Conservation (phyloP, 371 early-diverging fungal species). For the Actinomortierella wolfii region DNA sequence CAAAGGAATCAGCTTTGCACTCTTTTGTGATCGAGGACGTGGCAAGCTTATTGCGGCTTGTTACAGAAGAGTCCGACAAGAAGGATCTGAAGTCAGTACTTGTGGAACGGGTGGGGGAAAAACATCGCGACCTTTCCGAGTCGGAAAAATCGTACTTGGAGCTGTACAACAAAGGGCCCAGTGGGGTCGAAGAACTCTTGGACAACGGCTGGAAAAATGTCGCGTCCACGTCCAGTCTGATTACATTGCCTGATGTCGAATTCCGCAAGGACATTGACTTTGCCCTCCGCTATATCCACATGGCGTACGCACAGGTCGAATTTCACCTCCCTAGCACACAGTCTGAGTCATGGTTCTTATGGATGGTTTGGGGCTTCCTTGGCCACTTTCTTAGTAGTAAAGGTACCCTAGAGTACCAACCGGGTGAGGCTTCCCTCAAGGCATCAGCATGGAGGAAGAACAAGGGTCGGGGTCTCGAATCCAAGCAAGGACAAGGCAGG, state of each 20-base stretch:
- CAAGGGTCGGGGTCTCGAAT: not conserved
- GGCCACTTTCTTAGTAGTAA: conserved; percentile 3
- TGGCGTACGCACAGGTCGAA: conserved; percentile 6
- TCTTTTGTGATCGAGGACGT: too few species aligned
- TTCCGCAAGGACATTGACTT: conserved; percentile 4
- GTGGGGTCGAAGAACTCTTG: conserved; percentile 3
- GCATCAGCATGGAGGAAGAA: conserved; percentile 11
- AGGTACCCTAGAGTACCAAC: conserved; percentile 3
- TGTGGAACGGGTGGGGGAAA: conserved; percentile 7
- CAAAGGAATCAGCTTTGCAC: too few species aligned
- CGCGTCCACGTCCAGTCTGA: not conserved
- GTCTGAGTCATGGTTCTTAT: conserved; percentile 10
- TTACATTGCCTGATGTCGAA: conserved; percentile 5
- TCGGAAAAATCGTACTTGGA: not conserved
- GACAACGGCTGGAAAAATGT: conserved; percentile 1
- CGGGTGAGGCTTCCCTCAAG: conserved; percentile 6
- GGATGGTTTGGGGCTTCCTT: conserved; percentile 8
- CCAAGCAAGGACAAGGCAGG: conserved; percentile 6
- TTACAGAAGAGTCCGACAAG: conserved; percentile 2
- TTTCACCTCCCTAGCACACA: conserved; percentile 8
- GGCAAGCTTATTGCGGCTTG: too few species aligned
- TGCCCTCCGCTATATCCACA: conserved; percentile 1
- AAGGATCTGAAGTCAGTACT: conserved; percentile 8
- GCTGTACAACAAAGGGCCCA: not conserved
- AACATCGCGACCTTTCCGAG: not conserved